Conservation (phyloP, 495 filamentous ascomycete species). For the Hypoxylon fragiforme region DNA sequence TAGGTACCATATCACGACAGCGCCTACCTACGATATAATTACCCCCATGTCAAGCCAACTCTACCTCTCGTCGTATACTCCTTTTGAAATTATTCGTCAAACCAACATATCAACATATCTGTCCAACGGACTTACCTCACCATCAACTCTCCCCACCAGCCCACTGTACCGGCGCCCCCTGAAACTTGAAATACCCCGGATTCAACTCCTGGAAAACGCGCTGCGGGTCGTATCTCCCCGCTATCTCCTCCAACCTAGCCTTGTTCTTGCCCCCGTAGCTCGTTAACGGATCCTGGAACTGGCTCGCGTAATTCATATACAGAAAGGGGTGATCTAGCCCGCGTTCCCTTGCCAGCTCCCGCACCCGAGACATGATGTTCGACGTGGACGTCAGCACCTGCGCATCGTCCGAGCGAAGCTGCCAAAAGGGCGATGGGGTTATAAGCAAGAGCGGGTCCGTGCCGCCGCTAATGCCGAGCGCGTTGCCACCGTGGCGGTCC, state of each 20-base stretch:
- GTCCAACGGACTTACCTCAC: constrained; percentile 18
- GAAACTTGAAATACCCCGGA: constrained; percentile 39
- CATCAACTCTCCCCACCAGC: neutral
- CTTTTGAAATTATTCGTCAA: no score
- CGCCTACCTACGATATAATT: no score
- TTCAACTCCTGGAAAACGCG: constrained; percentile 46
- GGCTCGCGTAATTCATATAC: constrained; percentile 41
- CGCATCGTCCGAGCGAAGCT: constrained; percentile 39
- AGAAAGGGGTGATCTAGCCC: constrained; percentile 28
- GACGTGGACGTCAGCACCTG: constrained; percentile 3
- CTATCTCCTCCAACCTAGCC: constrained; percentile 36
- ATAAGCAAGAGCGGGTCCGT: constrained; percentile 48
- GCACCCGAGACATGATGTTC: constrained; percentile 4
- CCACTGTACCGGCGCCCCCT: constrained; percentile 32
- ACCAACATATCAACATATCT: no score
- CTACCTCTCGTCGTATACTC: no score
- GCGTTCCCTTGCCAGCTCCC: constrained; percentile 5
- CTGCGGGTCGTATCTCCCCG: constrained; percentile 49
- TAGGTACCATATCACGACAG: no score
- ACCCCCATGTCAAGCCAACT: no score
- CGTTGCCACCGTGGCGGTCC: constrained; percentile 53
- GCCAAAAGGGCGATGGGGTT: constrained; percentile 45
- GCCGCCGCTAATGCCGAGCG: constrained; percentile 47
- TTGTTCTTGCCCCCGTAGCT: constrained; percentile 37
- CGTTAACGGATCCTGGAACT: constrained; percentile 34